Conservation (phyloP, 2,329 filamentous ascomycete species). For the Clonostachys rhizophaga region DNA sequence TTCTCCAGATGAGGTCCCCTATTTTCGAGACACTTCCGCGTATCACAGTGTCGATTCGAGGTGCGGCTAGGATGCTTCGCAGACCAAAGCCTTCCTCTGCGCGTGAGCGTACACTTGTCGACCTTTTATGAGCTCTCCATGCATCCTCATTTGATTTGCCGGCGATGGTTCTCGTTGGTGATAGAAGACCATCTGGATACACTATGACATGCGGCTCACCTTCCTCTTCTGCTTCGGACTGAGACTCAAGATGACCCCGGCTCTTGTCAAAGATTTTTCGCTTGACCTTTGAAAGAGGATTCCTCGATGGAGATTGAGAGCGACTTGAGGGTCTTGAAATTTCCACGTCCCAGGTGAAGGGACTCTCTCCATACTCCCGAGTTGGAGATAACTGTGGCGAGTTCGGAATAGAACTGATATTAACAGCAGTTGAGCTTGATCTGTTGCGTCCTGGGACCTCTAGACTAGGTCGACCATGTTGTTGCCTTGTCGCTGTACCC, state of each 20-base stretch:
- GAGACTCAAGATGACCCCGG: slow-evolving; percentile 32
- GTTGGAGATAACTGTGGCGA: background rate
- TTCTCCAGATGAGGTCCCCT: slow-evolving; percentile 53
- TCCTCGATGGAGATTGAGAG: slow-evolving; percentile 58
- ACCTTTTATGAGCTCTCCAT: slow-evolving; percentile 41
- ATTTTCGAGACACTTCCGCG: slow-evolving; percentile 52
- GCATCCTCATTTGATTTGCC: slow-evolving; percentile 33
- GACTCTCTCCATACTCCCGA: background rate
- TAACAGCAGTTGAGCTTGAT: background rate
- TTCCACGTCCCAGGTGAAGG: background rate
- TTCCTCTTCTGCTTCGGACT: slow-evolving; percentile 21
- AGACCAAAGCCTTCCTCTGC: slow-evolving; percentile 23
- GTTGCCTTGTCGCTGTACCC: slow-evolving; percentile 14
- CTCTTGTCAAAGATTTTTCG: slow-evolving; percentile 51
- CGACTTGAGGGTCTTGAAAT: slow-evolving; percentile 40
- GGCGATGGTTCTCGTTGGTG: slow-evolving; percentile 13
- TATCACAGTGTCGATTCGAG: slow-evolving; percentile 69
- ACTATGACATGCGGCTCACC: too few species aligned
- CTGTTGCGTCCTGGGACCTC: slow-evolving; percentile 38
- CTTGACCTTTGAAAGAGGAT: slow-evolving; percentile 51
- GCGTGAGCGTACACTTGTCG: slow-evolving; percentile 41
- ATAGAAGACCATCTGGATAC: slow-evolving; percentile 1
- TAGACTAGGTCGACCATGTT: slow-evolving; percentile 34
- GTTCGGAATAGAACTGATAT: background rate
- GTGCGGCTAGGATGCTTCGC: slow-evolving; percentile 73